A percentile compares a stretch with the other conserved stretches of the same genome.
These are phyloP conservation scores for Fomitopsis betulina DNA, from an alignment of 1,284 basidiomycete species.

Conservation along the genomic window DNA sequence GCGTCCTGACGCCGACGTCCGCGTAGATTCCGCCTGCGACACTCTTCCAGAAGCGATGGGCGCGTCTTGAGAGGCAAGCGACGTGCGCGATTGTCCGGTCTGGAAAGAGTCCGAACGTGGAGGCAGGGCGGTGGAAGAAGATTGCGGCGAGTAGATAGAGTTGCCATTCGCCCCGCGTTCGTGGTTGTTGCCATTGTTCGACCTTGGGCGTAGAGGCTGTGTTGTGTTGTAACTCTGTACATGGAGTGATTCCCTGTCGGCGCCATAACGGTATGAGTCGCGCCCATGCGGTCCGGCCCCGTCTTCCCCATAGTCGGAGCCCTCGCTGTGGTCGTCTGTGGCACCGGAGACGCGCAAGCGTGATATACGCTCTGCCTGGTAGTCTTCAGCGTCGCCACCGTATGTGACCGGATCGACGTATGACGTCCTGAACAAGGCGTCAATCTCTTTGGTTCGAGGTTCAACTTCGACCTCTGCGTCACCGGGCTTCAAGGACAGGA, in stretches of 20 bases:
- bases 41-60: slow-evolving; percentile 43
- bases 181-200: slow-evolving; percentile 30
- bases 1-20: slow-evolving; percentile 32
- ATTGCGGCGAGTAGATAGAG: slow-evolving; percentile 29
- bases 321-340: slow-evolving; percentile 18
- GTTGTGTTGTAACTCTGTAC: slow-evolving; percentile 2
- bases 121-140: slow-evolving; percentile 27
- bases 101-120: slow-evolving; percentile 35
- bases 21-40: slow-evolving; percentile 40
- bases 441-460: slow-evolving; percentile 51
- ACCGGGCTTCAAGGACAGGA: slow-evolving; percentile 85
- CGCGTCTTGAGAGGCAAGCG: slow-evolving; percentile 27
- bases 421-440: slow-evolving; percentile 39
- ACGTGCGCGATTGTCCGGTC: slow-evolving; percentile 25
- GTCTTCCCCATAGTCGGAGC: slow-evolving; percentile 24
- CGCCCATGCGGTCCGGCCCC: slow-evolving; percentile 14
- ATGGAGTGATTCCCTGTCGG: background rate
- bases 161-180: slow-evolving; percentile 45
- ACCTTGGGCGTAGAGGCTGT: slow-evolving; percentile 7
- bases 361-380: slow-evolving; percentile 22
- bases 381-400: slow-evolving; percentile 22
- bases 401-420: slow-evolving; percentile 28
- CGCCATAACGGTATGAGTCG: slow-evolving; percentile 14
- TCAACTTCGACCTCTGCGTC: slow-evolving; percentile 74
- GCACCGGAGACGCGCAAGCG: slow-evolving; percentile 17